Base-by-base conservation (phyloP, 106 monocot species). In the Triglochin maritima region DNA sequence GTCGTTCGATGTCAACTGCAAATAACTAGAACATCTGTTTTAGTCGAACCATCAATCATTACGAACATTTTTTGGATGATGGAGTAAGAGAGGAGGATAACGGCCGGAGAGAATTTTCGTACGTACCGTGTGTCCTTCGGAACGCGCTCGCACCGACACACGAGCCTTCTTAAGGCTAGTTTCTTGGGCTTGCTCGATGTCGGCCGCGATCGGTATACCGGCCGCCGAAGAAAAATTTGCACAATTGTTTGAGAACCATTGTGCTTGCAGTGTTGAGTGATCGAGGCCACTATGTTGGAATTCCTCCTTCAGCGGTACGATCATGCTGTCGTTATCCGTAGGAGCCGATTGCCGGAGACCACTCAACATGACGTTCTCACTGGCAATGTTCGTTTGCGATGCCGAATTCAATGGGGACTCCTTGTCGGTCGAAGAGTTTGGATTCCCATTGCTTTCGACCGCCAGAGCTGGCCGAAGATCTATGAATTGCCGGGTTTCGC, bases 101-200 rank as follows among this genome's bases (percentile, higher is more conserved):
- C n/a, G n/a, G n/a, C n/a, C n/a, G 29, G 29, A 29, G 0, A 29
- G 29, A 29, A 29, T 29, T 29, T 1, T 48, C 62, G 56, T 75
- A 96, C 62, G 56, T 75, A 96, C 96, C 87, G 91, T 96, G 49
- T 90, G 96, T 4, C 90, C 90, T 62, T 96, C 96, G 0, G 96
- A 96, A 3, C 91, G 85, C 4, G 96, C 96, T 4, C 96, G 90
- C 15, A 96, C 96, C 0, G 91, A 96, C 9, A 96, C 96, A 3
- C 96, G 87, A 44, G 86, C 91, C 67, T 96, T 96, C 63, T 91
- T 82, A 90, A 96, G 85, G 72, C 81, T 91, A 44, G 91, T 86
- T 15, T 96, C 90, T 11, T 88, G 90, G 44, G 81, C 62, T 52
- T 88, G 82, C 3, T 90, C 84, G 1, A 64, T 10, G 4, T 42